Evolutionary conservation across 371 early-diverging fungal genomes (phyloP).

Genomic region (Mucor piriformis): DNA sequence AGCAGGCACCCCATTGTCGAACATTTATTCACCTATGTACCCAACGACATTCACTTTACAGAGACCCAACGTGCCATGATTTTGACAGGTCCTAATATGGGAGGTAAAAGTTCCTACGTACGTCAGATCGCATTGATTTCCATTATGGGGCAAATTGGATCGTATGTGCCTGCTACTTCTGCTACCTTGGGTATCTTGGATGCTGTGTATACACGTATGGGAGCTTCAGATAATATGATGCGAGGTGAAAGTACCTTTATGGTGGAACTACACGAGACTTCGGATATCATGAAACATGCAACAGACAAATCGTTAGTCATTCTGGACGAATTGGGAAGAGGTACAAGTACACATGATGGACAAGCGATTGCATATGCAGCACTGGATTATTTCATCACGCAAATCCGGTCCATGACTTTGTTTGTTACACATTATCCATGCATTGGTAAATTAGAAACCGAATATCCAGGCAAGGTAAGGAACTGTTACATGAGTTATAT

Average conservation of each 20-base stretch:
- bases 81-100: constrained; percentile 90
- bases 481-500: constrained; percentile 79
- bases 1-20: constrained; percentile 73
- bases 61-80: constrained; percentile 44
- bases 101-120: constrained; percentile 81
- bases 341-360: constrained; percentile 94
- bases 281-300: constrained; percentile 69
- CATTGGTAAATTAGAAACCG: constrained; percentile 49
- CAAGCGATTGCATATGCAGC: constrained; percentile 91
- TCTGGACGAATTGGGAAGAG: constrained; percentile 98
- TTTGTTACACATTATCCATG: constrained; percentile 83
- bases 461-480: constrained; percentile 41
- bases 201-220: constrained; percentile 72
- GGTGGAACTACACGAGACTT: constrained; percentile 85
- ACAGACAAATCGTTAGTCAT: constrained; percentile 81
- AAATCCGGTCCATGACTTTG: constrained; percentile 54
- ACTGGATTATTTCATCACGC: constrained; percentile 72
- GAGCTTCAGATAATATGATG: constrained; percentile 68
- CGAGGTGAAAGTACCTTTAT: constrained; percentile 88
- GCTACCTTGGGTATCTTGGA: constrained; percentile 69
- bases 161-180: constrained; percentile 65
- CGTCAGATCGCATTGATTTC: constrained; percentile 76
- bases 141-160: constrained; percentile 87
- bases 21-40: constrained; percentile 54
- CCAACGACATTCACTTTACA: constrained; percentile 69